Evolutionary conservation across 192 early-diverging fungal species (phyloP), one percentile per base, ranked within the genome.

Genomic region (Neocallimastix lanati): DNA sequence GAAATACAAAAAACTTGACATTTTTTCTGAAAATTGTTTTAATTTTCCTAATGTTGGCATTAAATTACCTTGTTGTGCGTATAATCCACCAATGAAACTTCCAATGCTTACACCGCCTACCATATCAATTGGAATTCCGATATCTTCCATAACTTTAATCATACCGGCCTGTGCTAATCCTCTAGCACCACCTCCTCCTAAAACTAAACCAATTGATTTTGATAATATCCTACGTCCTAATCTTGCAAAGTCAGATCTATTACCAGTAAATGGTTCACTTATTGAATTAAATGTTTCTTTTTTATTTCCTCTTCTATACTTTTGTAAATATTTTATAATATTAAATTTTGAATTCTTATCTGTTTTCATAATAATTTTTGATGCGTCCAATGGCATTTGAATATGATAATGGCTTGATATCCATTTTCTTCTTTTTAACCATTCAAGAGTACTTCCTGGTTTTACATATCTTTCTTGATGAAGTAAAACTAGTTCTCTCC

Each of bases 51-150:
- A 89, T 15, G 96, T 93, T 2, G 93, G 87, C 35, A 98, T 95
- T 15, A 93, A 90, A 83, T 98, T 95, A 28, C 93, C 89, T 50
- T 94, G 92, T 35, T 92, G 86, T 18, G 96, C 95, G 80, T 98
- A 97, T 25, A 99, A 87, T 0, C 96, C 98, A 28, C 93, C 93
- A 78, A 98, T 93, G 82, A 98, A 94, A n/a, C 93, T 89, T 15
- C 98, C 98, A 81, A 98, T 98, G 78, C 92, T 94, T 0, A 96
- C 97, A n/a, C 98, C 98, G 29, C 98, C 96, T 77, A 99, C 88
- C 86, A 98, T 96, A 84, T 99, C 98, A 29, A 99, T 91, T 3
- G 96, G 96, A 37, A 99, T 94, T 0, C 98, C 98, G 6, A 95
- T 96, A 82, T 99, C 98, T 82, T 99, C 96, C 35, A 99, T 87